A percentile compares a stretch with the other conserved stretches of the same genome.
Evolutionary conservation across 2,329 filamentous ascomycete genomes (phyloP).

Genomic region (Cryphonectria parasitica): DNA sequence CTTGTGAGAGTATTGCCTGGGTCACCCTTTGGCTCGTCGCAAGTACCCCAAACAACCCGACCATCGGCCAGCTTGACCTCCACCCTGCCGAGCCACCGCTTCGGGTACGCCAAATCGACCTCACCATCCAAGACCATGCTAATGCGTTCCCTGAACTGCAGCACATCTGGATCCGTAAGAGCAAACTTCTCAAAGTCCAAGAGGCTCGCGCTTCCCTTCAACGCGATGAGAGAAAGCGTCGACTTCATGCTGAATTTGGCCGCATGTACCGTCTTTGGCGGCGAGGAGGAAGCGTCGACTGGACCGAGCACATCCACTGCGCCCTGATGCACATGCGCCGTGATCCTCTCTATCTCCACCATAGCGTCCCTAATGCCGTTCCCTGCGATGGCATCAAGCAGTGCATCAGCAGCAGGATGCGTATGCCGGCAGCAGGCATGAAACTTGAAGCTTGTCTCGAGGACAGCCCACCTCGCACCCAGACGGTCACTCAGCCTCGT

Average conservation of each 20-base stretch:
- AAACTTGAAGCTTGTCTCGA: constrained; percentile 20
- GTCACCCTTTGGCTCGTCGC: constrained; percentile 18
- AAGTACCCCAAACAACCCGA: background rate
- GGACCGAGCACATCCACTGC: constrained; percentile 14
- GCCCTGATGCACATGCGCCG: constrained; percentile 12
- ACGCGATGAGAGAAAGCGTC: constrained; percentile 14
- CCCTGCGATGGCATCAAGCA: constrained; percentile 8
- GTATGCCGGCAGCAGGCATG: constrained; percentile 18
- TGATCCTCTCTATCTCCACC: background rate
- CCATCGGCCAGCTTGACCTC: background rate
- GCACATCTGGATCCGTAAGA: constrained; percentile 2
- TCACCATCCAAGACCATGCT: constrained; percentile 2
- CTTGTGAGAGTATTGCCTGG: constrained; percentile 12
- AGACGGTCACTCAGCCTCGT: background rate
- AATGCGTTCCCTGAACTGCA: constrained; percentile 8
- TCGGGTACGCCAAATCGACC: constrained; percentile 13
- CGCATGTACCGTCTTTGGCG: constrained; percentile 3
- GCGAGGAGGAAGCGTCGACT: background rate
- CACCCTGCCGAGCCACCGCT: constrained; percentile 14
- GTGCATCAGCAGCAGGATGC: constrained; percentile 16
- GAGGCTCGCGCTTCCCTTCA: constrained; percentile 6
- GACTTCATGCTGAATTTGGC: constrained; percentile 22
- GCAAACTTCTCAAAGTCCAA: constrained; percentile 8
- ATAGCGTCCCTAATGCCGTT: background rate
- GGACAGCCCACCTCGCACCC: constrained; percentile 15